These are phyloP conservation scores for Pseudogymnoascus sp. DNA, from an alignment of 2,329 filamentous ascomycete species.

Conservation along the genomic window DNA sequence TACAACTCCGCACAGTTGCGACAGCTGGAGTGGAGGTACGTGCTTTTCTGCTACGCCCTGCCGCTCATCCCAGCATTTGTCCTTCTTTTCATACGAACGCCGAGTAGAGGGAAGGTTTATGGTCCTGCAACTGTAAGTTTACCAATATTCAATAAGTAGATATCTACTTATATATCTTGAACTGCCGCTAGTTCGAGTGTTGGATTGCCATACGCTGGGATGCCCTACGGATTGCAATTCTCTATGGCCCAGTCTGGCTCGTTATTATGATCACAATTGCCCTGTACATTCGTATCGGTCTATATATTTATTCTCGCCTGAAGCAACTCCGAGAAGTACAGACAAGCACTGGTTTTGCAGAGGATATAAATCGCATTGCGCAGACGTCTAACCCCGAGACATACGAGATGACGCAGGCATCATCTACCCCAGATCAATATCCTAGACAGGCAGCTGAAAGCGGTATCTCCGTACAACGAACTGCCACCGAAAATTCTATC, in stretches of 20 bases:
- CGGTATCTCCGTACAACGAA: too few relatives aligned
- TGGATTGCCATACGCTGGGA: conserved; percentile 44
- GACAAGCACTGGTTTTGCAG: too few relatives aligned
- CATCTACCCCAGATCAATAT: too few relatives aligned
- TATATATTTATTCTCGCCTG: conserved; percentile 25
- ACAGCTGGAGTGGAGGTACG: conserved; percentile 44
- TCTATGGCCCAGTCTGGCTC: conserved; percentile 38
- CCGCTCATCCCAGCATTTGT: conserved; percentile 41
- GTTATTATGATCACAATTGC: conserved; percentile 26
- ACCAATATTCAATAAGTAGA: not conserved
- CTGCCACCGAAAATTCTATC: too few relatives aligned
- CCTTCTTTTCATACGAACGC: conserved; percentile 40
- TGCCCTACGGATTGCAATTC: conserved; percentile 43
- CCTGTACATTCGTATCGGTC: conserved; percentile 32
- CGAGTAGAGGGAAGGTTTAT: conserved; percentile 14
- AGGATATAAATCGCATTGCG: too few relatives aligned
- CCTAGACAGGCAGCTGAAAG: too few relatives aligned
- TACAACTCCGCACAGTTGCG: conserved; percentile 40
- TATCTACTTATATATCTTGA: not conserved
- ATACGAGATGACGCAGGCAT: too few relatives aligned
- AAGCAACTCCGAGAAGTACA: not conserved
- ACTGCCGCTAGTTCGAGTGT: conserved; percentile 29
- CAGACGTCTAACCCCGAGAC: too few relatives aligned
- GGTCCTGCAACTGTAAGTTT: conserved; percentile 36
- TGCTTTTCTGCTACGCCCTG: conserved; percentile 41